phyloP scores from a whole-genome alignment of 2,329 filamentous ascomycete species.

The Neurospora sp. region DNA sequence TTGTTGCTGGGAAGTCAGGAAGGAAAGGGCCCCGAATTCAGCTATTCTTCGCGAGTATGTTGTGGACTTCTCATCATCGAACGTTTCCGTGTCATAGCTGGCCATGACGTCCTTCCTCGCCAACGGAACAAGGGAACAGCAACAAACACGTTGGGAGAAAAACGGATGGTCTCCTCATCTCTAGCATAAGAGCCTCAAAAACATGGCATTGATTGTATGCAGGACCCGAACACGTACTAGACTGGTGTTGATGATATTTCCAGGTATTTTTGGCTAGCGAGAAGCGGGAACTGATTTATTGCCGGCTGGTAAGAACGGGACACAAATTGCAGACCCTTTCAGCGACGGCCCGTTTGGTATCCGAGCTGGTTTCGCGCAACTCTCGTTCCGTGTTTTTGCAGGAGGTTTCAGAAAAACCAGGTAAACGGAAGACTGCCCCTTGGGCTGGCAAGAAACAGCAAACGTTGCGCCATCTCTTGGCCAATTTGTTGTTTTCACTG shows the following conservation, averaged over 20 bases:
- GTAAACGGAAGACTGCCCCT: neutral
- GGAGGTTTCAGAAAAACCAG: neutral
- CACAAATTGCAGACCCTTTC: neutral
- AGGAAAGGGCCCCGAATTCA: neutral
- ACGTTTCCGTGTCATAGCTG: neutral
- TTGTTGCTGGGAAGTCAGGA: neutral
- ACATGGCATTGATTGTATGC: neutral
- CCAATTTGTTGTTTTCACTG: neutral
- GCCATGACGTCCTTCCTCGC: neutral
- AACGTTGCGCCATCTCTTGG: neutral
- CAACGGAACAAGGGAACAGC: neutral
- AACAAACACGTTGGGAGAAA: neutral
- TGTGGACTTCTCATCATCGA: neutral
- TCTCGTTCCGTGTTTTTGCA: neutral
- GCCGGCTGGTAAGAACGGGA: neutral
- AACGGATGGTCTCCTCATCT: neutral
- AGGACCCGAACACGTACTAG: neutral
- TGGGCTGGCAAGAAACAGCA: neutral
- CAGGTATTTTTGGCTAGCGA: neutral
- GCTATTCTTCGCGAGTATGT: neutral
- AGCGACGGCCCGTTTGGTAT: neutral
- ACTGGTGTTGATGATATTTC: neutral
- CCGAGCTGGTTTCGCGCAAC: neutral
- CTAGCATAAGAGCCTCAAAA: neutral
- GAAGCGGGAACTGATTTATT: neutral